These are phyloP conservation scores for Betula pendula DNA, from an alignment of 306 rosid species.

Conservation along the genomic window DNA sequence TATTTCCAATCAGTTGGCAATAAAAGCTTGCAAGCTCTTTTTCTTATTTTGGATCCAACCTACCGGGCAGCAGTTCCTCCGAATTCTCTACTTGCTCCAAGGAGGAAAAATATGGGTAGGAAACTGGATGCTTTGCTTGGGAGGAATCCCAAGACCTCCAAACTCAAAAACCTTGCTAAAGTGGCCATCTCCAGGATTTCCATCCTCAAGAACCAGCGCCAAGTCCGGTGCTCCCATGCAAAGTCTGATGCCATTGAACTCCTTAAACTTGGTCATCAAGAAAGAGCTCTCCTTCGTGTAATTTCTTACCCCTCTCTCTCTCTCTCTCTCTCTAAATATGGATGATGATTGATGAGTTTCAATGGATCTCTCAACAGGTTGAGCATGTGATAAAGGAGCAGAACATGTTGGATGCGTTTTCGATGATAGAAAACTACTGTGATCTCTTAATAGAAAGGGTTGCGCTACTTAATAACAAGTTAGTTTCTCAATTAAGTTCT, in stretches of 20 bases:
- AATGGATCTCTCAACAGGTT: slow-evolving; percentile 38
- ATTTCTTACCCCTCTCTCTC: not conserved
- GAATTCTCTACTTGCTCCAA: not conserved
- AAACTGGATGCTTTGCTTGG: slow-evolving; percentile 45
- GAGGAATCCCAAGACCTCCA: slow-evolving; percentile 48
- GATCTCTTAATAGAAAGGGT: slow-evolving; percentile 42
- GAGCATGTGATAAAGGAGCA: slow-evolving; percentile 62
- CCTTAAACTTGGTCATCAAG: slow-evolving; percentile 57
- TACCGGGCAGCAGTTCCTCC: not conserved
- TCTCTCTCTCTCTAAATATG: not conserved
- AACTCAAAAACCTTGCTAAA: slow-evolving; percentile 40
- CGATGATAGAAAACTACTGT: slow-evolving; percentile 51
- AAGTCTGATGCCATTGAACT: slow-evolving; percentile 55
- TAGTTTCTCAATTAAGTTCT: slow-evolving; percentile 24
- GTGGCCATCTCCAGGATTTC: slow-evolving; percentile 53
- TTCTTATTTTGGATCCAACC: not conserved
- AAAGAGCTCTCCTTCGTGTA: slow-evolving; percentile 66
- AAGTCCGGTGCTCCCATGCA: slow-evolving; percentile 44
- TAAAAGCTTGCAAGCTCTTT: not conserved
- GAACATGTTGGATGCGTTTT: slow-evolving; percentile 53
- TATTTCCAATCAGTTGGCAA: not conserved
- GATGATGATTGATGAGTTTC: slow-evolving; percentile 3
- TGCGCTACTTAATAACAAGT: slow-evolving; percentile 46
- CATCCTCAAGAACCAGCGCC: slow-evolving; percentile 57
- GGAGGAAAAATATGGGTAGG: slow-evolving; percentile 49